phyloP scores from a whole-genome alignment of 768 basidiomycete genomes.

The Kondoa malvinella region DNA sequence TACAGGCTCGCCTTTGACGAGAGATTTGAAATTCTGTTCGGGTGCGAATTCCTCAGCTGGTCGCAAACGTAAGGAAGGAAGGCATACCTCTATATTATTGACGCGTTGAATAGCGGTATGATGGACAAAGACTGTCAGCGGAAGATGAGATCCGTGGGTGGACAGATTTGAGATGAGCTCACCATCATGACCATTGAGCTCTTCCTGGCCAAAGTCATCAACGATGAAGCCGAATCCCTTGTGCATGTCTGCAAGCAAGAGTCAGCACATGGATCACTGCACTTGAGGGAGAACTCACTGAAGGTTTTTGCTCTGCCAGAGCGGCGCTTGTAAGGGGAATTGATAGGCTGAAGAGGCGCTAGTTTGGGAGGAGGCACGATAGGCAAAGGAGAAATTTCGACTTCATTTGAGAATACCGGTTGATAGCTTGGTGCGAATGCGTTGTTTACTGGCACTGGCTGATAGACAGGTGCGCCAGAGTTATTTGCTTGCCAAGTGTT shows the following conservation, averaged over 20 bases:
- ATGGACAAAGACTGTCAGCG: neutral
- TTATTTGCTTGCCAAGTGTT: too few relatives aligned
- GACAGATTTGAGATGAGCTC: neutral
- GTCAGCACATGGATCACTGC: neutral
- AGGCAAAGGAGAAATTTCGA: neutral
- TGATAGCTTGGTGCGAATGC: neutral
- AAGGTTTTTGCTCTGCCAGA: neutral
- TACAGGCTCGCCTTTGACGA: neutral
- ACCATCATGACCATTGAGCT: conserved; percentile 24
- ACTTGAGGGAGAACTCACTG: neutral
- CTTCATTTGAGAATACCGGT: neutral
- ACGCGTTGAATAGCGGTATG: neutral
- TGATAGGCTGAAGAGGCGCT: neutral
- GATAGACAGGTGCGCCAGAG: too few relatives aligned
- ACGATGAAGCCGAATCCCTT: conserved; percentile 25
- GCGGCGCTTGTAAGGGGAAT: neutral
- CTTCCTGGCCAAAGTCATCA: conserved; percentile 17
- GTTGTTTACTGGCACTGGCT: neutral
- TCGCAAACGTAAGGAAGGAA: neutral
- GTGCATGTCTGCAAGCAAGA: conserved; percentile 12
- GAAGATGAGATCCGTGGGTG: neutral
- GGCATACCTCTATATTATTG: neutral
- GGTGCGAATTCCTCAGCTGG: neutral
- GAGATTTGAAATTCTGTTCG: neutral
- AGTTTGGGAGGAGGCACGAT: neutral